phyloP scores from a whole-genome alignment of 495 filamentous ascomycete species.

The Trichoderma parareesei region DNA sequence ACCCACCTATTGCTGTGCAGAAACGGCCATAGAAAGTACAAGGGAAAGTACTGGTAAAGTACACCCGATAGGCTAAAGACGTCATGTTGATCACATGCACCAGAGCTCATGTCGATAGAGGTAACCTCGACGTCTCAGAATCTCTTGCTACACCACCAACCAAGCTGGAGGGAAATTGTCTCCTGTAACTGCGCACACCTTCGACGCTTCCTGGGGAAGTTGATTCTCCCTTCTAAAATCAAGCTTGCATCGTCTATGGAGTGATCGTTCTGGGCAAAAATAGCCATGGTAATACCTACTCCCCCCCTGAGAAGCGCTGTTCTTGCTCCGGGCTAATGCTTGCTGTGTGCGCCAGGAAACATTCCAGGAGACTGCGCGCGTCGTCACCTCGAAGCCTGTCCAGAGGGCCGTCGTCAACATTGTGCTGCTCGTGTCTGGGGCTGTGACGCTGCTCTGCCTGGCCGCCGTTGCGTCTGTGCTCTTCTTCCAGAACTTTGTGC shows the following conservation, averaged over 20 bases:
- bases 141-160: too few species aligned
- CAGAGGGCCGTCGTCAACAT: conserved; percentile 64
- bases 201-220: background rate
- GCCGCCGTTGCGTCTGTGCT: conserved; percentile 60
- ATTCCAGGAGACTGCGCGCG: conserved; percentile 32
- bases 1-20: background rate
- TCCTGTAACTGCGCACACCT: too few species aligned
- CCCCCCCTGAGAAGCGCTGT: background rate
- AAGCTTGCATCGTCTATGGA: background rate
- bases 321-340: background rate
- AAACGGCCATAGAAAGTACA: background rate
- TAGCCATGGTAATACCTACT: background rate
- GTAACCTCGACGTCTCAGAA: too few species aligned
- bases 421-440: conserved; percentile 52
- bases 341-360: conserved; percentile 8
- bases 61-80: conserved; percentile 5
- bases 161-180: too few species aligned
- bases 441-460: conserved; percentile 50
- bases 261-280: background rate
- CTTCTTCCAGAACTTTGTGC: conserved; percentile 80
- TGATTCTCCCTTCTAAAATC: background rate
- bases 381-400: conserved; percentile 56
- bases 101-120: conserved; percentile 9
- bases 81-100: conserved; percentile 13
- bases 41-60: background rate